Evolutionary conservation across 331 rosid genomes (phyloP).

Genomic region (Rosa hybrid): DNA sequence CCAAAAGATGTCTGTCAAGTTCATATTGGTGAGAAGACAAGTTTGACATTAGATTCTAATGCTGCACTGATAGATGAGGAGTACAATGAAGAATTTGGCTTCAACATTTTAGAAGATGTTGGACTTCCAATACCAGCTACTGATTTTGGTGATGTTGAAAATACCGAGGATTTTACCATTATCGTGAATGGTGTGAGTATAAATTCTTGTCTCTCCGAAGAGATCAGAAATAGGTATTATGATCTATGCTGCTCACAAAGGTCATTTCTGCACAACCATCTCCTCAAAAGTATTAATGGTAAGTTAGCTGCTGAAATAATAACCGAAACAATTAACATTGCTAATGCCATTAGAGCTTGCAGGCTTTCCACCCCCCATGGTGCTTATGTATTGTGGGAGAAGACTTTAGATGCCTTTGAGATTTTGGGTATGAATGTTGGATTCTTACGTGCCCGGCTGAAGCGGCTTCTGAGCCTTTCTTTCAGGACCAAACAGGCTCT

Average conservation of each 20-base stretch:
- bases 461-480: not conserved
- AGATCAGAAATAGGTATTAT: not conserved
- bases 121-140: not conserved
- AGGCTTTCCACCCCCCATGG: no score
- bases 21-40: not conserved
- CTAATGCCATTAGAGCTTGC: constrained; percentile 8
- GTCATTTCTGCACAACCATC: constrained; percentile 9
- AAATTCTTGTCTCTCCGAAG: not conserved
- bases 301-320: constrained; percentile 15
- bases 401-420: not conserved
- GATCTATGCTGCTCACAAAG: constrained; percentile 4
- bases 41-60: not conserved
- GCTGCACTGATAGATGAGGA: not conserved
- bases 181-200: not conserved
- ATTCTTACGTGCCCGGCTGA: not conserved
- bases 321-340: not conserved
- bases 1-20: not conserved
- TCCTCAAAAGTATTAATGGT: not conserved
- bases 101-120: not conserved
- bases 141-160: not conserved
- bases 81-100: not conserved
- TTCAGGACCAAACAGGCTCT: not conserved
- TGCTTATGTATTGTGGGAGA: no score
- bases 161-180: not conserved
- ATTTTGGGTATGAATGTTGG: constrained; percentile 11